Base-by-base conservation (phyloP, 176 grass and related monocot species). In the Rhynchospora pubera region DNA sequence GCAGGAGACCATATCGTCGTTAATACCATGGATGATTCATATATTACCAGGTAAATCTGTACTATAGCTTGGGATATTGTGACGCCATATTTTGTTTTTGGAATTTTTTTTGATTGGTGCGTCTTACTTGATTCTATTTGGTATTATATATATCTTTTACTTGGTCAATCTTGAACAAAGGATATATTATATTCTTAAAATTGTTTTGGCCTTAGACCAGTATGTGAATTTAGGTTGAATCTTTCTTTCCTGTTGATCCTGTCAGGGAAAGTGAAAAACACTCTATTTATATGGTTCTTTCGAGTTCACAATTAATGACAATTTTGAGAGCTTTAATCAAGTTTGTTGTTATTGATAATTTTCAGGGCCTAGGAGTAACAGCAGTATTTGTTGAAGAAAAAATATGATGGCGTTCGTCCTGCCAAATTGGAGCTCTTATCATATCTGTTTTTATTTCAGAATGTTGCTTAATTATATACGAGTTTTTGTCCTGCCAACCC, bases 1-100 rank as follows among this genome's bases (percentile, higher is more conserved):
- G 93, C 21, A 28, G 89, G 92, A 32, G 90, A 98, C 65, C 87
- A 93, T 21, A 94, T 98, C 46, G 55, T 94, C 48, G 44, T 98
- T 45, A 93, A 90, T 84, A 98, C 96, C 18, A 88, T 58, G 21
- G 96, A 98, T 82, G 96, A 95, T 85, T 93, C 90, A 7, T 98
- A 98, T 63, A 85, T 94, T 83, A 98, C 92, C 7, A 90, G 96
- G 92, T 89, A 83, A 45, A 34, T 65, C 4, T 61, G 28, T 15
- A 5, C n/a, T 79, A 34, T 10, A 68, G 14, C 14, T 44, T 12
- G 2, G 24, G 47, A 74, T 74, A 45, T 28, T 52, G 45, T 52
- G 34, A 39, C 34, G 34, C 22, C 42, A 45, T 70, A 13, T 14
- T 81, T 62, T 62, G 43, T 24, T 79, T 59, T 60, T 30, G 26